Percentiles rank a stretch among this genome's conserved stretches.
These are phyloP conservation scores for Lenzites betulinus DNA, from an alignment of 768 basidiomycete species.

Conservation along the genomic window DNA sequence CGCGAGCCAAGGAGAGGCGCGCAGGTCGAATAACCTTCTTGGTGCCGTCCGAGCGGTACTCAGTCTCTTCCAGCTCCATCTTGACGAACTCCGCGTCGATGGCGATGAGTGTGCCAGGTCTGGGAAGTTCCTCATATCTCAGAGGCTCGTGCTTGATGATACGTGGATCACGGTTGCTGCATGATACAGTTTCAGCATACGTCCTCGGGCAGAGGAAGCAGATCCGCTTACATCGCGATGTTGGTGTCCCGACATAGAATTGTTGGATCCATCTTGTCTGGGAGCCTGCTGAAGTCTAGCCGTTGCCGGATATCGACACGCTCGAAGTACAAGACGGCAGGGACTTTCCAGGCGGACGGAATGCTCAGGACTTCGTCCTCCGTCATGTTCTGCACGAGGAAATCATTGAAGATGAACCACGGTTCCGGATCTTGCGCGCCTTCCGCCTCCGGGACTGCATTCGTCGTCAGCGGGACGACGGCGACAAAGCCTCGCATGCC, in stretches of 20 bases:
- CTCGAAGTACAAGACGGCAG: conserved; percentile 89
- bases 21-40: conserved; percentile 92
- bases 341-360: conserved; percentile 90
- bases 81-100: conserved; percentile 99
- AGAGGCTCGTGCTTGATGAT: conserved; percentile 81
- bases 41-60: conserved; percentile 92
- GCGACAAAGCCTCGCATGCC: conserved; percentile 12
- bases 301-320: conserved; percentile 58
- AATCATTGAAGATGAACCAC: conserved; percentile 98
- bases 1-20: conserved; percentile 88
- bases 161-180: conserved; percentile 72
- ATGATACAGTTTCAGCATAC: background rate
- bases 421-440: conserved; percentile 39
- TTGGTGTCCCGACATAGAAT: conserved; percentile 87
- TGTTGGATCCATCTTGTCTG: conserved; percentile 64
- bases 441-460: conserved; percentile 71
- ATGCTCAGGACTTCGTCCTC: conserved; percentile 90
- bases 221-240: conserved; percentile 68
- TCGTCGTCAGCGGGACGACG: background rate
- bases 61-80: conserved; percentile 98
- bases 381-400: conserved; percentile 80
- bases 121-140: conserved; percentile 73
- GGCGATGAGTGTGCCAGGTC: conserved; percentile 83
- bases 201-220: background rate
- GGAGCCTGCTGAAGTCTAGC: conserved; percentile 67